Evolutionary conservation across 2,329 filamentous ascomycete species (phyloP), one percentile per base, ranked within the genome.

Genomic region (Arachnomyces sp.): DNA sequence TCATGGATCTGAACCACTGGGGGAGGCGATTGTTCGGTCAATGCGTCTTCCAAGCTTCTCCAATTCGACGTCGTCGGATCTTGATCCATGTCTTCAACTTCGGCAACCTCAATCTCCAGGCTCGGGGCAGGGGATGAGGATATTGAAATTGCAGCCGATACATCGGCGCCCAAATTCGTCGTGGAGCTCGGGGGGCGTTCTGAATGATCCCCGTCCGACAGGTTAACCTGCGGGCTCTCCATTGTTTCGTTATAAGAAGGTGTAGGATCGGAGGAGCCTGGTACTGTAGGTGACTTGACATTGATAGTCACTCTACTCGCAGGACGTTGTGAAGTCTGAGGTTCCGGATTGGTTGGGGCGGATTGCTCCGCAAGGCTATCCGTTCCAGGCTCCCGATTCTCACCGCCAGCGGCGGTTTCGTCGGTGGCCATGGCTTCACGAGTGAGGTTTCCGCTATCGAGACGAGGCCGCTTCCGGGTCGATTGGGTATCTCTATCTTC

Each of bases 251-350:
- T 18, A 36, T 14, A 3, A 30, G 33, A 18, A 34, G 37, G n/a
- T 46, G 38, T 32, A 43, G 34, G 17, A 45, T 42, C 15, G 48
- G 30, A 34, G 47, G 50, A 28, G 49, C 48, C 32, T 45, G 42
- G 31, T 15, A 42, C 12, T 38, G 49, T 46, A 36, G 61, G 57
- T 31, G 62, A 64, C 44, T 64, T 66, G 50, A 63, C 62, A 44
- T 71, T 71, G 49, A 71, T 70, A 9, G 67, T 70, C 20, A 71
- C 62, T 50, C 64, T 67, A 44, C 61, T 67, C 32, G 64, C 59
- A 14, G 63, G 59, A 32, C 60, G 61, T 34, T 54, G 39, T n/a
- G 47, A 51, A 30, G 56, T 49, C 29, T 53, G 47, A 37, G 50
- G 45, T 41, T 58, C 50, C 36, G 58, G 50, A 42, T 17, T 36